Evolutionary conservation across 768 basidiomycete genomes (phyloP).

Genomic region (Coprinopsis strossmayeri): DNA sequence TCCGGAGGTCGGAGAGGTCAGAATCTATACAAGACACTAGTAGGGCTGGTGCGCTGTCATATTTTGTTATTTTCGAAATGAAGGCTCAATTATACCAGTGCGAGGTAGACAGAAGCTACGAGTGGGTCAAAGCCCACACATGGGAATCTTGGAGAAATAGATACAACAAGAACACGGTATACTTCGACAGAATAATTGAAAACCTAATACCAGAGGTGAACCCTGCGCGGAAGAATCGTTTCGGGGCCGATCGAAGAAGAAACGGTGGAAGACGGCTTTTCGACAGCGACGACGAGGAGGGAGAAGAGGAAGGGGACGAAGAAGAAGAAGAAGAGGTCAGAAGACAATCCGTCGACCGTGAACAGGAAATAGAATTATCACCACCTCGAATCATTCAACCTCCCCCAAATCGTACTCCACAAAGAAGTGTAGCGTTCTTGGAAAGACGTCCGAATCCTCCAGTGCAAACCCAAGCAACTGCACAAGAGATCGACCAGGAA

Average conservation of each 20-base stretch:
- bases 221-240: constrained; percentile 21
- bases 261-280: neutral
- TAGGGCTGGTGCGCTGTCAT: constrained; percentile 20
- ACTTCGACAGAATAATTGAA: constrained; percentile 30
- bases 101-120: constrained; percentile 16
- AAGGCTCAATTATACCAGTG: constrained; percentile 12
- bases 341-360: neutral
- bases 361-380: neutral
- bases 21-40: constrained; percentile 26
- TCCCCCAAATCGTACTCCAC: no score
- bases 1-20: constrained; percentile 35
- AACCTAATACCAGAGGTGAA: constrained; percentile 18
- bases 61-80: constrained; percentile 1
- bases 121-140: constrained; percentile 38
- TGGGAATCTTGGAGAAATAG: constrained; percentile 41
- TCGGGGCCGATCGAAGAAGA: neutral
- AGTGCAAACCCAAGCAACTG: no score
- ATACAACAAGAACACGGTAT: constrained; percentile 31
- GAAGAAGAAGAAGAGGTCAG: neutral
- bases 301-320: neutral
- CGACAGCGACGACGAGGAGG: constrained; percentile 1
- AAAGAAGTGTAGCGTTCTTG: no score
- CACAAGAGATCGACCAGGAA: no score
- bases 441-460: no score
- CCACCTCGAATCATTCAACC: no score